These are phyloP conservation scores for Posidonia oceanica DNA, from an alignment of 116 monocot genomes.

Conservation along the genomic window DNA sequence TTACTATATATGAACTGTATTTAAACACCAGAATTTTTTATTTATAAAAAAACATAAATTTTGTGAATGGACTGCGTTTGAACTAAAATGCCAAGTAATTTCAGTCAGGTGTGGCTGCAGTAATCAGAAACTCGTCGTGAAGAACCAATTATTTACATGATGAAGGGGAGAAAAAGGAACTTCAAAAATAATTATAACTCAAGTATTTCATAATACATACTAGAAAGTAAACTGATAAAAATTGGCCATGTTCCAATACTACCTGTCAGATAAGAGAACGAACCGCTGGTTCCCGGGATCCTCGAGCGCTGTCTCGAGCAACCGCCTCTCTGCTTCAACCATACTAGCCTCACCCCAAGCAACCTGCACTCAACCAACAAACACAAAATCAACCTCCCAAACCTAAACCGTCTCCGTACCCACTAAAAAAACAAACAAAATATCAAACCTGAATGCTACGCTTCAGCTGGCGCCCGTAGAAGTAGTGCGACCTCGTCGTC, in stretches of 20 bases:
- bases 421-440: conserved; percentile 2
- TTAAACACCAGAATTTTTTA: too few species aligned
- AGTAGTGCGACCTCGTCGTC: conserved; percentile 67
- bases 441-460: conserved; percentile 44
- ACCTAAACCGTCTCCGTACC: neutral
- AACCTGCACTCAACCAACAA: conserved; percentile 40
- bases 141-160: too few species aligned
- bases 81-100: too few species aligned
- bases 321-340: conserved; percentile 76
- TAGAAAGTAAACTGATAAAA: neutral
- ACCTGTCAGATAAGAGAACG: conserved; percentile 90
- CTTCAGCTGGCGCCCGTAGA: conserved; percentile 63
- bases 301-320: conserved; percentile 50
- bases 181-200: neutral
- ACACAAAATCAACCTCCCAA: neutral
- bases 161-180: neutral
- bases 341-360: conserved; percentile 89
- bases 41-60: too few species aligned
- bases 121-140: too few species aligned
- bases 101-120: too few species aligned
- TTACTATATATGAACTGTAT: too few species aligned
- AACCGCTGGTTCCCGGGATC: conserved; percentile 89
- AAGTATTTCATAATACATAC: neutral
- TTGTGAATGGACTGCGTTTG: too few species aligned
- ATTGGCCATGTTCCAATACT: conserved; percentile 12